Base-by-base conservation (phyloP, 2,329 filamentous ascomycete genomes). In the Monilinia polystroma region DNA sequence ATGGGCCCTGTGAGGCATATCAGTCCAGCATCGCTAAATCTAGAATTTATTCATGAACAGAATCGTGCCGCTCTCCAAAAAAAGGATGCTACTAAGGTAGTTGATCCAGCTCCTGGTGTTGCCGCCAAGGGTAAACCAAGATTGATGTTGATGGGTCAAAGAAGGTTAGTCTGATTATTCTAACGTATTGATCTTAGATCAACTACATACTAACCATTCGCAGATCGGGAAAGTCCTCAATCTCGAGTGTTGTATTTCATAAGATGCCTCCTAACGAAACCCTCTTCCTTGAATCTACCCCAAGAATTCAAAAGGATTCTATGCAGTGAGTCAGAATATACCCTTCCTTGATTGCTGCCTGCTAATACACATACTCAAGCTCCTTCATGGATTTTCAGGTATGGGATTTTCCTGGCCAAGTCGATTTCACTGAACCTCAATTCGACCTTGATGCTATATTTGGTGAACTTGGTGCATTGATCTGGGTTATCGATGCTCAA, bases 361-460 rank as follows among this genome's bases (percentile, higher is more conserved):
- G 45, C 69, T 73, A 47, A 72, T 47, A 43, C n/a, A 35, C 16
- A 11, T 20, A 20, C 41, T 32, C 8, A 54, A 97, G 93, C 73
- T 98, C 95, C 3, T 98, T 99, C 77, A 97, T 98, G 93, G 94
- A 98, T 77, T 97, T 98, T 73, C 94, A 98, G 79, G 92, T 97
- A 58, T 97, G 93, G 91, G 95, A 99, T 77, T 93, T 99, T 67
- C 95, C 95, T 2, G 93, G 94, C 32, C 93, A 98, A 79, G 87
- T 98, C 71, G 92, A 97, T 79, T 96, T 96, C 74, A 89, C 96
- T 68, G 92, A 95, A 75, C 89, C 92, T 4, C 90, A 87, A 58
- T 96, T 96, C 75, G 93, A 98, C 77, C 90, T 95, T 70, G 92
- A 96, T 73, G 89, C 91, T 75, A 94, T 98, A 74, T 99, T 99